Evolutionary conservation across 768 basidiomycete genomes (phyloP).

Genomic region (Leucosporidium yakuticum): DNA sequence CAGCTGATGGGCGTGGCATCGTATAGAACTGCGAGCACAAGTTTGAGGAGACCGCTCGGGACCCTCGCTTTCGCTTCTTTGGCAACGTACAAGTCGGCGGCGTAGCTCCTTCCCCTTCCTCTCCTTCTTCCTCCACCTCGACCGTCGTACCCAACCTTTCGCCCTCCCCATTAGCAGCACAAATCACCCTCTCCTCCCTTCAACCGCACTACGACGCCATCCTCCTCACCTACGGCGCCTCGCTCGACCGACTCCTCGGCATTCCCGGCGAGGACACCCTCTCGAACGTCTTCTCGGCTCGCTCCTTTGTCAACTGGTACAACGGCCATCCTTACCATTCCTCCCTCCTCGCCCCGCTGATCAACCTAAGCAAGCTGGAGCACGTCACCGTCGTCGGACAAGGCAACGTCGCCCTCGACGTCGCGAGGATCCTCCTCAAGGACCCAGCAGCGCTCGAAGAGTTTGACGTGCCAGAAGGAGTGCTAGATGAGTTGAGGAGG

Average conservation of each 20-base stretch:
- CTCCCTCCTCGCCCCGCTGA: conserved; percentile 49
- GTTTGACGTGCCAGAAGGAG: conserved; percentile 72
- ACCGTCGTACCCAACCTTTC: conserved; percentile 51
- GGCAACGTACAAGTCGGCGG: conserved; percentile 62
- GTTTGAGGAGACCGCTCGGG: conserved; percentile 74
- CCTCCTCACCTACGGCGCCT: conserved; percentile 78
- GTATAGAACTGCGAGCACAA: conserved; percentile 92
- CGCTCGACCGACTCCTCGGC: conserved; percentile 54
- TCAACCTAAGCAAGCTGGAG: conserved; percentile 53
- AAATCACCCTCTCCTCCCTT: conserved; percentile 59
- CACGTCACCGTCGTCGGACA: conserved; percentile 85
- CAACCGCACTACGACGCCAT: conserved; percentile 73
- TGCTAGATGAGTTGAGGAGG: conserved; percentile 60
- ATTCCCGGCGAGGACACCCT: conserved; percentile 47
- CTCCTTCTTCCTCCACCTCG: conserved; percentile 45
- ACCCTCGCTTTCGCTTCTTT: conserved; percentile 78
- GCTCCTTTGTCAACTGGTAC: conserved; percentile 91
- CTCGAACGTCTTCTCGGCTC: conserved; percentile 61
- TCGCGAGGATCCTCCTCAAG: conserved; percentile 82
- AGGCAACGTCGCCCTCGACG: conserved; percentile 89
- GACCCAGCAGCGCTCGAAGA: conserved; percentile 55
- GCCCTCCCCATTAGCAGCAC: conserved; percentile 42
- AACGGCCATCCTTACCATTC: conserved; percentile 70
- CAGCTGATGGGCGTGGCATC: background rate
- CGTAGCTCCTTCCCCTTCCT: conserved; percentile 41